phyloP scores from a whole-genome alignment of 345 rosid species.

The Reutealis trisperma region DNA sequence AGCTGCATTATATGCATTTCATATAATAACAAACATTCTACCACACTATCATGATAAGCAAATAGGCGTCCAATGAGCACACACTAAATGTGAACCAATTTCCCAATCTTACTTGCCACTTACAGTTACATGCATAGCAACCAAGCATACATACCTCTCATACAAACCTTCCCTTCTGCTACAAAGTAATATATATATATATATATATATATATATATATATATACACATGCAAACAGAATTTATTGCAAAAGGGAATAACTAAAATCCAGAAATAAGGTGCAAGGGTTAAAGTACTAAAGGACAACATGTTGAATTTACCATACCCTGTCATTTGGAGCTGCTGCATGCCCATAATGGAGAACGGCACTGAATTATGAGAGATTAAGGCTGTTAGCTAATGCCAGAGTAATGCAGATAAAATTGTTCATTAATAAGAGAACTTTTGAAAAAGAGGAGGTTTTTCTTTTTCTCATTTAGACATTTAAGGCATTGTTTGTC shows the following conservation, averaged over 20 bases:
- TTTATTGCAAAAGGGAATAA: neutral
- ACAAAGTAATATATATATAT: too few relatives aligned
- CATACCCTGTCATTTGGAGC: conserved; percentile 95
- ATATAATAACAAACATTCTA: neutral
- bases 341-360: conserved; percentile 98
- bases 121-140: neutral
- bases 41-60: neutral
- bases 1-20: neutral
- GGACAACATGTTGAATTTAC: conserved; percentile 7
- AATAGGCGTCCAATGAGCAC: neutral
- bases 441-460: too few relatives aligned
- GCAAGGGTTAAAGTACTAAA: neutral
- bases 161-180: neutral
- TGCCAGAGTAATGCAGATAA: neutral
- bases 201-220: too few relatives aligned
- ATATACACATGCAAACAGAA: neutral
- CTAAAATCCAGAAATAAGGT: neutral
- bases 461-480: too few relatives aligned
- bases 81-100: neutral
- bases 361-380: conserved; percentile 68
- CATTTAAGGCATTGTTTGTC: neutral
- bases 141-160: neutral
- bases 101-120: neutral
- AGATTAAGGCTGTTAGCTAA: conserved; percentile 19
- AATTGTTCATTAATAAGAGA: neutral